Conservation (phyloP, 345 rosid genomes). For the Brassica carinata region DNA sequence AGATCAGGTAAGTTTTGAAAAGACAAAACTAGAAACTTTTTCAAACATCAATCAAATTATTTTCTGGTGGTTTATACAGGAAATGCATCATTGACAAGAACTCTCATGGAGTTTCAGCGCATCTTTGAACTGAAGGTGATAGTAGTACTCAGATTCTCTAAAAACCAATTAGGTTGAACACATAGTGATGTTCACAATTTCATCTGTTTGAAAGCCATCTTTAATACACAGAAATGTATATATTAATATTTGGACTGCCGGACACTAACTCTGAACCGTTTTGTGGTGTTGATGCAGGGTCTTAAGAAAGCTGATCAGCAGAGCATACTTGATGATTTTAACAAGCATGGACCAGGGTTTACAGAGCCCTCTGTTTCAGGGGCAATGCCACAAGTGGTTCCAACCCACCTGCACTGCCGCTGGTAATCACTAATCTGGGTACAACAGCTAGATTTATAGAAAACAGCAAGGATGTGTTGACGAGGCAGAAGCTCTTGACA, state of each 20-base stretch:
- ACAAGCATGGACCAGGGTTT: too few relatives aligned
- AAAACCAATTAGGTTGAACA: too few relatives aligned
- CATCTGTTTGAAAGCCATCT: too few relatives aligned
- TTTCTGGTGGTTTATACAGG: constrained; percentile 39
- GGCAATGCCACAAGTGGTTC: constrained; percentile 44
- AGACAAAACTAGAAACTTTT: neutral
- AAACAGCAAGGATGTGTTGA: constrained; percentile 86
- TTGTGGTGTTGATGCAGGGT: neutral
- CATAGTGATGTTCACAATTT: too few relatives aligned
- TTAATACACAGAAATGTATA: too few relatives aligned
- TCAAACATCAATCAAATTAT: neutral
- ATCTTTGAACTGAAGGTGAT: too few relatives aligned
- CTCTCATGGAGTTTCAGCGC: too few relatives aligned
- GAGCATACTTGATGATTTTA: too few relatives aligned
- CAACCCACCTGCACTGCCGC: constrained; percentile 43
- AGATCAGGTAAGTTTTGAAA: constrained; percentile 53
- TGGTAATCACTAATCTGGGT: constrained; percentile 47
- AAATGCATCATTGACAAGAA: constrained; percentile 86
- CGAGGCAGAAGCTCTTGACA: constrained; percentile 96
- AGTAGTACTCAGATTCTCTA: too few relatives aligned
- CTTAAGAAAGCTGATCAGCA: too few relatives aligned
- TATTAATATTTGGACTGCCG: too few relatives aligned
- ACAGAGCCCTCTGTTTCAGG: too few relatives aligned
- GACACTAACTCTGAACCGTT: neutral
- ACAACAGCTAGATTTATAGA: constrained; percentile 66